phyloP scores from a whole-genome alignment of 108 stramenopile species.

The Conticribra weissflogii region DNA sequence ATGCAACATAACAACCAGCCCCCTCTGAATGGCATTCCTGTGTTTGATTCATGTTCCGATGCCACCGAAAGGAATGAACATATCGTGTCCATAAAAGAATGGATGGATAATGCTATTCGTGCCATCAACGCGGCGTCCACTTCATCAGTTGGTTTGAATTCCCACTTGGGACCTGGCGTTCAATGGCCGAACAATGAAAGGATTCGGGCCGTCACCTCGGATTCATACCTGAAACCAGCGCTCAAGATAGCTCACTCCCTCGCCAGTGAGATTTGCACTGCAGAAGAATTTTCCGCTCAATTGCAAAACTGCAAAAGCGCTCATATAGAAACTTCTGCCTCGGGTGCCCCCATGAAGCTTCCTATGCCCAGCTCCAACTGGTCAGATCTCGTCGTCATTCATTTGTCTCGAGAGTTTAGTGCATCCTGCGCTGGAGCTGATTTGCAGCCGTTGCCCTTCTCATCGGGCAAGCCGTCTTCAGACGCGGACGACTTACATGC shows the following conservation, averaged over 20 bases:
- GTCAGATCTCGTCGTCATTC: conserved; percentile 6
- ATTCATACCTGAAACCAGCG: conserved; percentile 2
- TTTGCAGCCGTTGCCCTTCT: not conserved
- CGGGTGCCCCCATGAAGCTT: not conserved
- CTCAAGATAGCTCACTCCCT: conserved; percentile 8
- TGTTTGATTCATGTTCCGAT: no score
- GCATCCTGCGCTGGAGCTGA: not conserved
- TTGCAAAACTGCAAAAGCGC: no score
- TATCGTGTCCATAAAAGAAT: conserved; percentile 3
- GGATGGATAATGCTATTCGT: not conserved
- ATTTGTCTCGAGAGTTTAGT: not conserved
- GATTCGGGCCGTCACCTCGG: not conserved
- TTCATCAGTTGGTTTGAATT: not conserved
- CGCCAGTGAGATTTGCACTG: not conserved
- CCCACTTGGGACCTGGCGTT: not conserved
- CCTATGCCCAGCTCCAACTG: not conserved
- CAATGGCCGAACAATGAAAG: not conserved
- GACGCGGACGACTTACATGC: not conserved
- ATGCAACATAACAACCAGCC: no score
- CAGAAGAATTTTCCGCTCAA: not conserved
- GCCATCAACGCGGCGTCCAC: not conserved
- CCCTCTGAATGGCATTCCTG: no score
- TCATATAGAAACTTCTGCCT: no score
- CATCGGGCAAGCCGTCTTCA: not conserved
- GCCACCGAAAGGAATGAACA: no score